Evolutionary conservation across 2,329 filamentous ascomycete genomes (phyloP).

Genomic region (Tolypocladium tundrense): DNA sequence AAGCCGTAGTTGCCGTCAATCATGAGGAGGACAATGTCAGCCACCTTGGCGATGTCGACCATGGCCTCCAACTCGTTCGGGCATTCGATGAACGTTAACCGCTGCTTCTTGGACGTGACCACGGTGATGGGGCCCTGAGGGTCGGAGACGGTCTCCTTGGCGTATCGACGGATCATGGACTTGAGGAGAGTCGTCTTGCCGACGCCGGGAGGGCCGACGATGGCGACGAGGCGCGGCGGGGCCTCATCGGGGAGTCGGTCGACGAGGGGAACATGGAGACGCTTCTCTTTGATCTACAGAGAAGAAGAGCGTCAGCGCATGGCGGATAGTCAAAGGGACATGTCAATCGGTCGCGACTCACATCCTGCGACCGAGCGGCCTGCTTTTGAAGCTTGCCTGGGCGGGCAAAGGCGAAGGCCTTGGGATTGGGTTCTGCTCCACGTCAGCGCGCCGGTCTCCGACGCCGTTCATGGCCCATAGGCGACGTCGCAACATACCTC

Average conservation of each 20-base stretch:
- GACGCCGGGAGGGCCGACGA: constrained; percentile 89
- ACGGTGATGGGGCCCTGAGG: constrained; percentile 90
- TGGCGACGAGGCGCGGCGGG: constrained; percentile 82
- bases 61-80: constrained; percentile 94
- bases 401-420: constrained; percentile 77
- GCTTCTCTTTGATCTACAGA: constrained; percentile 77
- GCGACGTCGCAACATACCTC: constrained; percentile 31
- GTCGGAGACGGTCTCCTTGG: constrained; percentile 86
- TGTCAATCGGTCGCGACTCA: constrained; percentile 22
- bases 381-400: constrained; percentile 72
- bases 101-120: constrained; percentile 90
- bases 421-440: constrained; percentile 62
- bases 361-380: constrained; percentile 63
- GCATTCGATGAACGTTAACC: constrained; percentile 92
- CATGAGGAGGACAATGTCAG: constrained; percentile 94
- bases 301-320: not conserved
- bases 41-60: constrained; percentile 95
- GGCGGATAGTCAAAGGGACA: not conserved
- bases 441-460: constrained; percentile 9
- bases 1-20: constrained; percentile 99
- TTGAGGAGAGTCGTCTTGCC: constrained; percentile 96
- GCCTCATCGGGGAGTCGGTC: constrained; percentile 93
- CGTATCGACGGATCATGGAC: constrained; percentile 85
- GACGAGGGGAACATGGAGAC: constrained; percentile 90
- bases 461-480: not conserved